Base-by-base conservation (phyloP, 176 grass and related monocot species). In the Cymbopogon citratus region DNA sequence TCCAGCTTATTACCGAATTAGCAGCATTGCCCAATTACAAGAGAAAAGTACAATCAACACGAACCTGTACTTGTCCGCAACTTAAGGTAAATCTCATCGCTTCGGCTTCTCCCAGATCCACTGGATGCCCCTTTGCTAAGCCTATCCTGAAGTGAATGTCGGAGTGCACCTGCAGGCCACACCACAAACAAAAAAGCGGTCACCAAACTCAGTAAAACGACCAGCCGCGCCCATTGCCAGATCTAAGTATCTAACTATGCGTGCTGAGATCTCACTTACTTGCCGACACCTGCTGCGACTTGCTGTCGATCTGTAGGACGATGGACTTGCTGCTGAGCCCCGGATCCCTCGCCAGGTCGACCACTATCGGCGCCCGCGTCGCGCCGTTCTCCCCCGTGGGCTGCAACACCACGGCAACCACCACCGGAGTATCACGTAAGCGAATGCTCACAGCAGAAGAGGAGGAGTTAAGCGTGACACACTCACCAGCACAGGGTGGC, bases 211-310 rank as follows among this genome's bases (percentile, higher is more conserved):
- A 79, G 73, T 51, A 70, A 44, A 88, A 68, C 57, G 70, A 67
- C 80, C 69, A 87, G 70, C 43, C 81, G 51, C 28, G 19, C 1
- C 15, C 77, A 77, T 81, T 66, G 66, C 4, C 77, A 87, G 85
- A 87, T 83, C 84, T 62, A 71, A 24, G 26, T 39, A 87, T 83
- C 84, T 62, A 71, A 24, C 34, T 39, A 70, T 2, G 7, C 9
- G 28, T 51, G 1, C 66, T 28, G 39, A 92, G 86, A 90, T 81
- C 76, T 89, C 75, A 91, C 95, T 90, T 86, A 98, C 95, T 98
- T 80, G 95, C 90, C 16, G 95, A 92, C 67, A 98, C 95, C 77
- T 98, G 95, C 87, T 98, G 95, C n/a, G 95, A 98, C 83, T 98
- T 98, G 92, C 82, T 92, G 77, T 98, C 92, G 83, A 94, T 88